Conservation (phyloP, 371 early-diverging fungal genomes). For the Smittium mucronatum region DNA sequence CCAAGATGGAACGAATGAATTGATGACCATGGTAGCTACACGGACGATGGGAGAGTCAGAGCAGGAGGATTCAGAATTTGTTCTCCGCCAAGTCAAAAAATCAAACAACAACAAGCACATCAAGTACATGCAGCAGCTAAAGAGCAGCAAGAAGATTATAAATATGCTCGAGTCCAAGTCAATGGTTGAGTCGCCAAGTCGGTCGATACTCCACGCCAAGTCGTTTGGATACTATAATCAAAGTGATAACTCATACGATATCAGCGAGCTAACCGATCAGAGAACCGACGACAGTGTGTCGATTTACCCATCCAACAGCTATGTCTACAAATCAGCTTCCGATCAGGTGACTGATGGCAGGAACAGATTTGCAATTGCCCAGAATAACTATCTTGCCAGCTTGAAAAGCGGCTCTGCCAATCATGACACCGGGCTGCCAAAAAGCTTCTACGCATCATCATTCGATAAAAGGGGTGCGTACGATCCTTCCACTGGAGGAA, state of each 20-base stretch:
- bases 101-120: slow-evolving; percentile 5
- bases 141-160: slow-evolving; percentile 4
- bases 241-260: background rate
- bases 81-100: slow-evolving; percentile 6
- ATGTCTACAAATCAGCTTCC: background rate
- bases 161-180: background rate
- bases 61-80: background rate
- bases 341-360: background rate
- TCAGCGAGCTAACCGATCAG: too few relatives aligned
- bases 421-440: background rate
- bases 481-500: too few relatives aligned
- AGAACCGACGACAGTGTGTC: too few relatives aligned
- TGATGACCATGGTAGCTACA: background rate
- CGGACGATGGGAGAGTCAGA: slow-evolving; percentile 2
- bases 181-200: background rate
- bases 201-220: background rate
- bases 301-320: too few relatives aligned
- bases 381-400: background rate
- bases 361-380: background rate
- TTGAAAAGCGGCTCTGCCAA: background rate
- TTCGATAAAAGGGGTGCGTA: too few relatives aligned
- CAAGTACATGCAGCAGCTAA: slow-evolving; percentile 10
- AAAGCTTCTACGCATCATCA: background rate
- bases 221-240: background rate
- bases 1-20: background rate